Conservation (phyloP, 805 yeast species). For the Candida vaughaniae region DNA sequence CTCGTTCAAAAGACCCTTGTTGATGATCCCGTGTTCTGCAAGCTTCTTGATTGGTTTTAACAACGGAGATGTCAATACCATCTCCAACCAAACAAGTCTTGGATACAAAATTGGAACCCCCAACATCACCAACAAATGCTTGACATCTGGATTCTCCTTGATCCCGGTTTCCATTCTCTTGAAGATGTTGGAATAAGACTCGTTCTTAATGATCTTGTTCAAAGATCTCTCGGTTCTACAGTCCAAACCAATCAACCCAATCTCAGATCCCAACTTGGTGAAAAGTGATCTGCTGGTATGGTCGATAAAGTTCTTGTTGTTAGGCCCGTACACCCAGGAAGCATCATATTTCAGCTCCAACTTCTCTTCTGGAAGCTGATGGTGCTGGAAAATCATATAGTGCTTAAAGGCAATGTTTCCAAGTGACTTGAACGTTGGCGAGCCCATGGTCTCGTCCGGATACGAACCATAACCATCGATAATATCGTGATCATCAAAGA, state of each 20-base stretch:
- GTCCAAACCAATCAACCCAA: conserved; percentile 78
- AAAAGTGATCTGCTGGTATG: conserved; percentile 67
- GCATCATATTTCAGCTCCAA: conserved; percentile 35
- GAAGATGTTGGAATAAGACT: conserved; percentile 63
- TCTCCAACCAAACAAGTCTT: conserved; percentile 87
- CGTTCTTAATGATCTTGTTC: conserved; percentile 50
- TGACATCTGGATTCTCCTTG: conserved; percentile 48
- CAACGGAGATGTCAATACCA: conserved; percentile 56
- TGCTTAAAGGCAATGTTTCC: conserved; percentile 82
- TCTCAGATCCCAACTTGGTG: conserved; percentile 70
- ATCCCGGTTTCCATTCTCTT: conserved; percentile 59
- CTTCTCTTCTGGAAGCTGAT: conserved; percentile 49
- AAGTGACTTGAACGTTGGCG: conserved; percentile 64
- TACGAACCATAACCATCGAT: conserved; percentile 97
- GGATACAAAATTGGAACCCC: conserved; percentile 98
- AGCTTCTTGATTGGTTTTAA: conserved; percentile 62
- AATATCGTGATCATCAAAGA: conserved; percentile 94
- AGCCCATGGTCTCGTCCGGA: conserved; percentile 67
- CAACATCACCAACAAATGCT: conserved; percentile 77
- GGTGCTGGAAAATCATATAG: conserved; percentile 92
- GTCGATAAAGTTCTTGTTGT: conserved; percentile 65
- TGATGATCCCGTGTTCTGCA: conserved; percentile 60
- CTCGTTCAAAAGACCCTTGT: conserved; percentile 78
- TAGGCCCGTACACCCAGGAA: conserved; percentile 61
- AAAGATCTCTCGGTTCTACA: conserved; percentile 88